A percentile compares a stretch with the other conserved stretches of the same genome.
Evolutionary conservation across 106 monocot genomes (phyloP).

Genomic region (Dioscorea dumetorum): DNA sequence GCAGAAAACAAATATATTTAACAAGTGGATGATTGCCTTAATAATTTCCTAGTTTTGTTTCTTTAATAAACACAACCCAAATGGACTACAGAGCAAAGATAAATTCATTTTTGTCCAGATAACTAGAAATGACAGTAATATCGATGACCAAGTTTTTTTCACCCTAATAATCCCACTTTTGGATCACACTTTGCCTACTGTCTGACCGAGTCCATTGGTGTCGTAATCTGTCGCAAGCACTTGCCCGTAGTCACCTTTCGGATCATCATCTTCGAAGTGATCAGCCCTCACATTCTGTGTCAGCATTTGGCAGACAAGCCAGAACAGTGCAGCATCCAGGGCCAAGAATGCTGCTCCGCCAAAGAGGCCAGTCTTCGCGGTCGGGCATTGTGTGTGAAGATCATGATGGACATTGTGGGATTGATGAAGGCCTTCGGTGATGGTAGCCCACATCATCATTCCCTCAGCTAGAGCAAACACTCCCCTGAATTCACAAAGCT

Average conservation of each 20-base stretch:
- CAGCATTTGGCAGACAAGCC: slow-evolving; percentile 69
- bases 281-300: slow-evolving; percentile 59
- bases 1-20: too few species aligned
- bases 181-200: not conserved
- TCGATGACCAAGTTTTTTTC: too few species aligned
- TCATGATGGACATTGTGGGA: slow-evolving; percentile 42
- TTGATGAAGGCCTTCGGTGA: slow-evolving; percentile 43
- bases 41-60: too few species aligned
- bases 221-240: slow-evolving; percentile 26
- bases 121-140: too few species aligned
- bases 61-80: too few species aligned
- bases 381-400: slow-evolving; percentile 28
- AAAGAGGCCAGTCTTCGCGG: slow-evolving; percentile 75
- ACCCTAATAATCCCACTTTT: too few species aligned
- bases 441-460: slow-evolving; percentile 58
- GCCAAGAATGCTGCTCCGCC: slow-evolving; percentile 66
- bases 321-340: slow-evolving; percentile 69
- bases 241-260: slow-evolving; percentile 27
- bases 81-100: too few species aligned
- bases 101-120: too few species aligned
- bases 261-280: slow-evolving; percentile 32
- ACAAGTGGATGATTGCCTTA: too few species aligned
- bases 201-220: not conserved
- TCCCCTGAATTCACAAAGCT: slow-evolving; percentile 18
- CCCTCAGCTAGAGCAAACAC: slow-evolving; percentile 26